phyloP scores from a whole-genome alignment of 1,139 yeast species.

The Kurtzmaniella natalensis region DNA sequence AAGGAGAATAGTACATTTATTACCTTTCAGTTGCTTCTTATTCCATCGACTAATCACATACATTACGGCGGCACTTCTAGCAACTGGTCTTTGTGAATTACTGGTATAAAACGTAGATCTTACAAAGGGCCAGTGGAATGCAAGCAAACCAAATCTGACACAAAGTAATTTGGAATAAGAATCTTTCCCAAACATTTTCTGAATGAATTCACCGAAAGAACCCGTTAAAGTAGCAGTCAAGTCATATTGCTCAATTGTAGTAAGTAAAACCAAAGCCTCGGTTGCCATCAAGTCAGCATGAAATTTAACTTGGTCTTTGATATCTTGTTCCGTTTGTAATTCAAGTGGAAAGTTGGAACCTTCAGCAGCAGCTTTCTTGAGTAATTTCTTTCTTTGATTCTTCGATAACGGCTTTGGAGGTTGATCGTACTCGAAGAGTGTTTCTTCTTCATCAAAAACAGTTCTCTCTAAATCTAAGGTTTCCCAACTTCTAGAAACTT shows the following conservation, averaged over 20 bases:
- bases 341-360: constrained; percentile 10
- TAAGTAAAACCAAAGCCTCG: constrained; percentile 36
- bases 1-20: constrained; percentile 30
- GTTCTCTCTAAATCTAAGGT: constrained; percentile 25
- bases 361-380: constrained; percentile 20
- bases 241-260: constrained; percentile 33
- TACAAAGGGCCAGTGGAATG: constrained; percentile 46
- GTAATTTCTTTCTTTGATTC: constrained; percentile 30
- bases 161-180: constrained; percentile 27
- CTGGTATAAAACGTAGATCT: constrained; percentile 37
- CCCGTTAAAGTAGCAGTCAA: constrained; percentile 30
- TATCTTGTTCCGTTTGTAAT: constrained; percentile 11
- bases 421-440: constrained; percentile 7
- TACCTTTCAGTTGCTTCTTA: constrained; percentile 14
- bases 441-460: constrained; percentile 18
- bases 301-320: constrained; percentile 16
- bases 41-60: constrained; percentile 37
- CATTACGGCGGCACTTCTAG: constrained; percentile 37
- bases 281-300: constrained; percentile 31
- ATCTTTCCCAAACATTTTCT: constrained; percentile 24
- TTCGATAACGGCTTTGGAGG: constrained; percentile 27
- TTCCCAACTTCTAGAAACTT: constrained; percentile 29
- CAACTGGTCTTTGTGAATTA: constrained; percentile 34
- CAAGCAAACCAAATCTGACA: constrained; percentile 36
- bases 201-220: constrained; percentile 19